A percentile compares a stretch with the other conserved stretches of the same genome.
phyloP scores from a whole-genome alignment of 148 eudicot genomes.

The Polygonum aviculare region DNA sequence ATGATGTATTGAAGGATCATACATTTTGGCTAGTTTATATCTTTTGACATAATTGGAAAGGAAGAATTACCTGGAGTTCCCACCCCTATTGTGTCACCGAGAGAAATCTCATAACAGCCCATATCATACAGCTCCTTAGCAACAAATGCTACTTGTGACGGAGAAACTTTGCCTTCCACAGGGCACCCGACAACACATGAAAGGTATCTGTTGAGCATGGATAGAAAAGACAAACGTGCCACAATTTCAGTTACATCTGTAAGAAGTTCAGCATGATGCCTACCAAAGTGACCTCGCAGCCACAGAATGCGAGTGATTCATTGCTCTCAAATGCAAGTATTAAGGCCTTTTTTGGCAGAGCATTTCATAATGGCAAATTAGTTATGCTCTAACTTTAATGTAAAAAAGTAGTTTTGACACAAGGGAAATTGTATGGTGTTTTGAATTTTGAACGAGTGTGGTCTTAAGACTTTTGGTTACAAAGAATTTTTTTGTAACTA shows the following conservation, averaged over 20 bases:
- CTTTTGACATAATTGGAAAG: background rate
- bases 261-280: background rate
- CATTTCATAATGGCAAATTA: no score
- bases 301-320: background rate
- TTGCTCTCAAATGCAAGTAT: background rate
- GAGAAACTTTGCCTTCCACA: slow-evolving; percentile 81
- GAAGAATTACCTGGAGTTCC: slow-evolving; percentile 77
- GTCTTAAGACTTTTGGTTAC: no score
- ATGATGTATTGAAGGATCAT: background rate
- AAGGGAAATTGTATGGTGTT: no score
- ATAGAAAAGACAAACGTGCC: background rate
- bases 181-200: slow-evolving; percentile 98
- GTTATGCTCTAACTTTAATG: no score
- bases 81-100: slow-evolving; percentile 93
- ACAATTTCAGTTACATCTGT: slow-evolving; percentile 10
- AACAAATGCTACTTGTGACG: slow-evolving; percentile 81
- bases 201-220: slow-evolving; percentile 46
- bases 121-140: slow-evolving; percentile 69
- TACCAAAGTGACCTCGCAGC: background rate
- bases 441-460: no score
- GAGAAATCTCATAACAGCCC: slow-evolving; percentile 92
- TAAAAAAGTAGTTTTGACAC: no score
- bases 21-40: no score
- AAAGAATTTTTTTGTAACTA: no score
- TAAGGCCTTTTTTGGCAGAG: no score